These are phyloP conservation scores for Alternaria sp. DNA, from an alignment of 2,329 filamentous ascomycete species.

Conservation along the genomic window DNA sequence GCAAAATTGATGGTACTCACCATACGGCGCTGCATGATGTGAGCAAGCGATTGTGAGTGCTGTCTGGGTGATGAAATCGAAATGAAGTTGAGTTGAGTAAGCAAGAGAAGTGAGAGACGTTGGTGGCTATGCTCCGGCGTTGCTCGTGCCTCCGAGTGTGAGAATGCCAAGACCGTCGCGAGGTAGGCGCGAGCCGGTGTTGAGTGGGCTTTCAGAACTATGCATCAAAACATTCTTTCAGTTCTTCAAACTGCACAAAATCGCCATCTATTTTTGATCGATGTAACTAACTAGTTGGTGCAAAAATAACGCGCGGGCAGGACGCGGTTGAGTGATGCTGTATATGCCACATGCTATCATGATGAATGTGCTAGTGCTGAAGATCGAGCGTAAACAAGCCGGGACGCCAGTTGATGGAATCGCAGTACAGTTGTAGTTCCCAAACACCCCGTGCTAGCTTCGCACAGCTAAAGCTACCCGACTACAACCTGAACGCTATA, in stretches of 20 bases:
- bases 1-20: constrained; percentile 36
- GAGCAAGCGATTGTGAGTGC: background rate
- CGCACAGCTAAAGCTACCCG: too few relatives aligned
- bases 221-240: background rate
- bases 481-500: too few relatives aligned
- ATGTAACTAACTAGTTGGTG: too few relatives aligned
- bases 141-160: constrained; percentile 7
- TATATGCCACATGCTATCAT: too few relatives aligned
- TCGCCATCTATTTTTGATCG: background rate
- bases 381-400: too few relatives aligned
- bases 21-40: constrained; percentile 54
- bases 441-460: too few relatives aligned
- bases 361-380: too few relatives aligned
- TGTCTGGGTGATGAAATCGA: background rate
- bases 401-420: too few relatives aligned
- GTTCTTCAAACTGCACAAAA: background rate
- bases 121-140: constrained; percentile 2
- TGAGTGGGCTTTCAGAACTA: background rate
- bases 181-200: background rate
- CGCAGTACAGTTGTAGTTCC: too few relatives aligned
- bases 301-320: too few relatives aligned
- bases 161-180: constrained; percentile 10
- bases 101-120: background rate
- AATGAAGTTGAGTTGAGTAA: background rate
- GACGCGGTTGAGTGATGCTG: too few relatives aligned